A percentile compares a stretch with the other conserved stretches of the same genome.
phyloP scores from a whole-genome alignment of 225 moss, liverwort and hornwort species.

The Sphagnum contortum region DNA sequence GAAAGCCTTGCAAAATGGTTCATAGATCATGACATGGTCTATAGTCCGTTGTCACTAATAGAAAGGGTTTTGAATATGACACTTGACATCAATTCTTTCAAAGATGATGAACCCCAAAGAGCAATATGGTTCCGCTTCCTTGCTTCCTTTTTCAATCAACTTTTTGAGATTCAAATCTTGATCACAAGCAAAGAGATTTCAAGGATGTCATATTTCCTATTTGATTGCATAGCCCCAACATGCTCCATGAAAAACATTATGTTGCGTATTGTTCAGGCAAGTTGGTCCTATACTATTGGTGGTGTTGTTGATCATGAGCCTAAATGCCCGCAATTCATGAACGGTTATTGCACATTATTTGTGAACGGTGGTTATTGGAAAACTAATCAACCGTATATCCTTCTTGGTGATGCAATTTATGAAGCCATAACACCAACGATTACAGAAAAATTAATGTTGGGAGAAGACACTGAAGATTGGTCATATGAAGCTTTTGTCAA shows the following conservation, averaged over 20 bases:
- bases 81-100: constrained; percentile 18
- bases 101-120: constrained; percentile 1
- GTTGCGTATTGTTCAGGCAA: constrained; percentile 18
- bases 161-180: constrained; percentile 10
- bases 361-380: too few species aligned
- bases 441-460: constrained; percentile 14
- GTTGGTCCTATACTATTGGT: too few species aligned
- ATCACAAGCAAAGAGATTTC: constrained; percentile 13
- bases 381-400: constrained; percentile 14
- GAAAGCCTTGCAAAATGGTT: constrained; percentile 29
- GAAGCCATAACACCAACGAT: constrained; percentile 19
- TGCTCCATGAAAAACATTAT: constrained; percentile 33
- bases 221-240: constrained; percentile 14
- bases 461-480: constrained; percentile 30
- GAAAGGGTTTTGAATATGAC: constrained; percentile 19
- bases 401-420: constrained; percentile 33
- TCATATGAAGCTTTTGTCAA: constrained; percentile 14
- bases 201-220: constrained; percentile 32
- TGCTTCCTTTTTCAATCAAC: constrained; percentile 28
- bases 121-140: constrained; percentile 30
- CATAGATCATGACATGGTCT: constrained; percentile 16
- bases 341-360: too few species aligned
- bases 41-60: constrained; percentile 31
- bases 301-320: too few species aligned
- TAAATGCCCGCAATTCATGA: too few species aligned